Evolutionary conservation across 1,284 basidiomycete genomes (phyloP), one percentile per base, ranked within the genome.

Genomic region (Cutaneotrichosporon dermatis): DNA sequence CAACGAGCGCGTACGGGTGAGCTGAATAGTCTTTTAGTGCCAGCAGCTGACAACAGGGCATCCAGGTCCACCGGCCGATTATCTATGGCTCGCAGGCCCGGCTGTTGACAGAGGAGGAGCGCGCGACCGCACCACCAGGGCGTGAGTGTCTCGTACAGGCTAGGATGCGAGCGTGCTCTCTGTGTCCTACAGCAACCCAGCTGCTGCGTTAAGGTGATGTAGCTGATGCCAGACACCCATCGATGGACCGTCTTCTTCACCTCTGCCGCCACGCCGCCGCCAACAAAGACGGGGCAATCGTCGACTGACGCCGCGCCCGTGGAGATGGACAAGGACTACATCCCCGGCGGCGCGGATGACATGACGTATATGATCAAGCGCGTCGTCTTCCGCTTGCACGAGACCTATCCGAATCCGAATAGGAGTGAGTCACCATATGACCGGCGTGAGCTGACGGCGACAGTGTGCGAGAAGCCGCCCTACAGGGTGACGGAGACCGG

Each of bases 341-440:
- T 79, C 1, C 74, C 77, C 12, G 92, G 92, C 16, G 92, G 90
- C 9, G 87, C 85, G 49, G 92, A 96, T 72, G 92, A 96, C 73
- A 74, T 94, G 56, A 84, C 85, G 61, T 89, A 94, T 70, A 89
- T 94, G 71, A 86, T 97, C 73, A 96, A 95, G 76, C 85, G 92
- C 51, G 95, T 99, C 54, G 91, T 92, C 12, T 98, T 99, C 84
- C 95, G 94, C 77, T 80, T 99, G 52, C 96, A 99, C 79, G 96
- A 99, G 66, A 97, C 95, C 0, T 99, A 97, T 79, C 77, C 91
- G 0, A 92, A 88, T 72, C 92, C 93, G 0, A 88, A 87, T 44
- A 82, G 95, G 79, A 90, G 94, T 94, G 71, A 74, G 88, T 75
- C 40, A 25, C 65, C 7, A 12, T 15, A 13, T 33, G 33, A 12